Evolutionary conservation across 768 basidiomycete species (phyloP), one percentile per base, ranked within the genome.

Genomic region (Lactifluus echinatus): DNA sequence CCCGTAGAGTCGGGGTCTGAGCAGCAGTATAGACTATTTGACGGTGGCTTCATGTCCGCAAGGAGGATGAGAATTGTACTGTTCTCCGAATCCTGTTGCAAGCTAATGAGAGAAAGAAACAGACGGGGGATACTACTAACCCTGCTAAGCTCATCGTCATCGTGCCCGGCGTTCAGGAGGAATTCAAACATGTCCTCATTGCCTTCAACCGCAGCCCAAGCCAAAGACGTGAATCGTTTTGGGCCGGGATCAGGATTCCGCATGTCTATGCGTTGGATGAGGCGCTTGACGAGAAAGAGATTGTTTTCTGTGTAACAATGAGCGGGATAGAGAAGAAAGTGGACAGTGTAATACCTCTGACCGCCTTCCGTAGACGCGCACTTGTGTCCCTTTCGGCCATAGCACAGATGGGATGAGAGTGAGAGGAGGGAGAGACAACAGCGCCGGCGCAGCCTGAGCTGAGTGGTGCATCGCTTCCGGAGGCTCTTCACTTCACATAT

Each of bases 111-210:
- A 57, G 29, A 36, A 24, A 11, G 14, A 57, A 19, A n/a, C 8
- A 26, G n/a, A 47, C 17, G 24, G 19, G 33, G 14, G 17, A 28
- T 53, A 3, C 36, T 4, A 31, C 26, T n/a, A 45, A 93, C 94
- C 78, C 82, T 83, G 72, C 87, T 93, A 59, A 93, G 74, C 70
- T 97, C 94, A 55, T 89, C 85, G 67, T 97, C 93, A 68, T 97
- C 94, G 68, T 96, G 94, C 31, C 92, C 92, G 21, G 79, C 82
- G 61, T 76, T 80, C 51, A 95, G 75, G 53, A 97, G 75, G 71
- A 86, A 96, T 66, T 96, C 93, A 63, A 95, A 97, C 1, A 90
- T 93, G 67, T 95, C 93, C 66, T 94, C 86, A 59, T 90, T 84
- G 0, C 89, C 92, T 37, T 90, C 79, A 0, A 87, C 80, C 21